A percentile compares a stretch with the other conserved stretches of the same genome.
Conservation (phyloP, 1,284 basidiomycete species). For the Irpex sp. region DNA sequence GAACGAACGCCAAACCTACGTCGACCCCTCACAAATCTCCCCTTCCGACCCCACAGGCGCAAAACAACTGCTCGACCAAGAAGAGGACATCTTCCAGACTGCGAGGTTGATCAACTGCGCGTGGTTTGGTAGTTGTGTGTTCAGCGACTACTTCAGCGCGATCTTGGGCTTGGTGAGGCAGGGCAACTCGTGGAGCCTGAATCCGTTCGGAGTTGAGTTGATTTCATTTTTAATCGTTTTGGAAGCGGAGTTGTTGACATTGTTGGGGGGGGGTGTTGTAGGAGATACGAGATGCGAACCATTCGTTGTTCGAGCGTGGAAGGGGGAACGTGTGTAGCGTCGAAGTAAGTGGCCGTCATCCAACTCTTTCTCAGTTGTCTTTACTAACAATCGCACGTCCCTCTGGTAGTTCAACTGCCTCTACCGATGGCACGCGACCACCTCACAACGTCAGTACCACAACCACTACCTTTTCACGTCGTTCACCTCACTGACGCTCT, state of each 20-base stretch:
- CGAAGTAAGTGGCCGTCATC: conserved; percentile 39
- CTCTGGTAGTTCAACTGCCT: conserved; percentile 67
- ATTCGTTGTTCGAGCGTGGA: conserved; percentile 65
- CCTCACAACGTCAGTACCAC: conserved; percentile 32
- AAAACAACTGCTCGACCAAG: conserved; percentile 48
- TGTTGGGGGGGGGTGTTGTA: conserved; percentile 19
- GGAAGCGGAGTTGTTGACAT: neutral
- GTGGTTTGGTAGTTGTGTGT: conserved; percentile 69
- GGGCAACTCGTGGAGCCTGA: conserved; percentile 67
- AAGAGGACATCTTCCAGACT: conserved; percentile 79
- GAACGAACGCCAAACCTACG: conserved; percentile 64
- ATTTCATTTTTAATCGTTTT: too few species aligned
- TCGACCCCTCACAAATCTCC: conserved; percentile 40
- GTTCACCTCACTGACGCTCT: neutral
- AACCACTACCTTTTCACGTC: neutral
- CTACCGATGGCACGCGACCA: conserved; percentile 80
- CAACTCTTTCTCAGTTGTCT: neutral
- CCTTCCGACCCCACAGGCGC: conserved; percentile 26
- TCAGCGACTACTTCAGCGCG: conserved; percentile 71
- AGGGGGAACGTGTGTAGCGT: conserved; percentile 73
- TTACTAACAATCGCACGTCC: neutral
- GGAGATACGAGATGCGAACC: conserved; percentile 60
- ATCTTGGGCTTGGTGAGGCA: conserved; percentile 69
- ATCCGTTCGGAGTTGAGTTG: conserved; percentile 52
- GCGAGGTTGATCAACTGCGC: conserved; percentile 72